Percentiles rank a stretch among this genome's conserved stretches.
Conservation (phyloP, 768 basidiomycete species). For the Candolleomyces eurysporus region DNA sequence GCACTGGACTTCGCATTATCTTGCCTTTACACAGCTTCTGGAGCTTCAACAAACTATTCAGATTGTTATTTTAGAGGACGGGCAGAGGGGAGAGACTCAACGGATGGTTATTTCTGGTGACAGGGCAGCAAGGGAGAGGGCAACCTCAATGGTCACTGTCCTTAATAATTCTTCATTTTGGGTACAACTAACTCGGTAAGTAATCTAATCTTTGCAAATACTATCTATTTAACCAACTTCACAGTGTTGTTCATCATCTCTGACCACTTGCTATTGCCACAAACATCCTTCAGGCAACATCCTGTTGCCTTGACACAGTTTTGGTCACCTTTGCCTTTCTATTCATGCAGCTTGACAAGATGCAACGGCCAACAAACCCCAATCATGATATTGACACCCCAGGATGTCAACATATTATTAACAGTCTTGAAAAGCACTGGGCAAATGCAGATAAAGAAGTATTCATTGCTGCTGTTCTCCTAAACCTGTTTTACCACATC, state of each 20-base stretch:
- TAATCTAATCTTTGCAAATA: background rate
- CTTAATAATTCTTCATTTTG: conserved; percentile 12
- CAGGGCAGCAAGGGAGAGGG: conserved; percentile 4
- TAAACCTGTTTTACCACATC: conserved; percentile 11
- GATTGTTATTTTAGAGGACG: background rate
- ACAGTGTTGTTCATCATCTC: conserved; percentile 1
- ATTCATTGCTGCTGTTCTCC: conserved; percentile 15
- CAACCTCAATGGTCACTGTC: conserved; percentile 4
- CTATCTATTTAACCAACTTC: background rate
- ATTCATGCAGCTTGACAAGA: background rate
- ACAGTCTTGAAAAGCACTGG: conserved; percentile 16
- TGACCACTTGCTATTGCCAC: conserved; percentile 5
- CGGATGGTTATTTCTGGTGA: background rate
- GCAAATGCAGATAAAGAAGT: conserved; percentile 13
- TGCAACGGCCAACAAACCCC: conserved; percentile 1
- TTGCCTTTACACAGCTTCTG: conserved; percentile 14
- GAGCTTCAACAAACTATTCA: conserved; percentile 1
- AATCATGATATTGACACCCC: conserved; percentile 1
- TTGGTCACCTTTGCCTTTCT: conserved; percentile 9
- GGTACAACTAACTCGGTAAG: conserved; percentile 5
- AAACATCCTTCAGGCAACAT: conserved; percentile 1
- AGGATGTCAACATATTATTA: conserved; percentile 5
- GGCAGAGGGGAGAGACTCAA: background rate
- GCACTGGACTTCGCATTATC: conserved; percentile 34
- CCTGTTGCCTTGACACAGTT: conserved; percentile 6